phyloP scores from a whole-genome alignment of 305 asterid genomes.

The Fraxinus albicans region DNA sequence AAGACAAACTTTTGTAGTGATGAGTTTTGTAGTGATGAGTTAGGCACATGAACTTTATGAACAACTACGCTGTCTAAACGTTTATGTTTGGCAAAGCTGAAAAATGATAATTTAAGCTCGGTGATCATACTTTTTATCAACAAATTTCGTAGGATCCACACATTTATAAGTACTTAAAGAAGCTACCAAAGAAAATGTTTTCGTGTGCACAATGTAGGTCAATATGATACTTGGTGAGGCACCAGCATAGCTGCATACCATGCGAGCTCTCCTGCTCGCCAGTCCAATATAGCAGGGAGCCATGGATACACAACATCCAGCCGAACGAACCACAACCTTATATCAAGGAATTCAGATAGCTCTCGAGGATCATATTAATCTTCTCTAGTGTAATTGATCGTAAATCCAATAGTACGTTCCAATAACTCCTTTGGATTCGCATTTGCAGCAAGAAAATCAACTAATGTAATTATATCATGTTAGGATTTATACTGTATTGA shows the following conservation, averaged over 20 bases:
- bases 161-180: no score
- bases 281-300: constrained; percentile 80
- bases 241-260: constrained; percentile 89
- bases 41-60: neutral
- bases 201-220: neutral
- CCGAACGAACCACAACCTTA: constrained; percentile 77
- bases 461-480: neutral
- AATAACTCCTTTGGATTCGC: constrained; percentile 61
- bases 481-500: no score
- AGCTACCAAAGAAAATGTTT: no score
- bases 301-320: constrained; percentile 73
- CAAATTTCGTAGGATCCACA: no score
- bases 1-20: no score
- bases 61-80: neutral
- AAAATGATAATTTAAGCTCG: no score
- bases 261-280: constrained; percentile 91
- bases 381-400: constrained; percentile 58
- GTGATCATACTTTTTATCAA: no score
- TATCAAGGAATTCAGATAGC: constrained; percentile 72
- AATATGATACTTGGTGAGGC: constrained; percentile 69
- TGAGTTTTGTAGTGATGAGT: neutral
- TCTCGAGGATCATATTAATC: constrained; percentile 72
- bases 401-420: constrained; percentile 70
- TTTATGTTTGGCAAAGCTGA: no score
- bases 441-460: constrained; percentile 33